Evolutionary conservation across 2,329 filamentous ascomycete genomes (phyloP).

Genomic region (Ascochyta pisi): DNA sequence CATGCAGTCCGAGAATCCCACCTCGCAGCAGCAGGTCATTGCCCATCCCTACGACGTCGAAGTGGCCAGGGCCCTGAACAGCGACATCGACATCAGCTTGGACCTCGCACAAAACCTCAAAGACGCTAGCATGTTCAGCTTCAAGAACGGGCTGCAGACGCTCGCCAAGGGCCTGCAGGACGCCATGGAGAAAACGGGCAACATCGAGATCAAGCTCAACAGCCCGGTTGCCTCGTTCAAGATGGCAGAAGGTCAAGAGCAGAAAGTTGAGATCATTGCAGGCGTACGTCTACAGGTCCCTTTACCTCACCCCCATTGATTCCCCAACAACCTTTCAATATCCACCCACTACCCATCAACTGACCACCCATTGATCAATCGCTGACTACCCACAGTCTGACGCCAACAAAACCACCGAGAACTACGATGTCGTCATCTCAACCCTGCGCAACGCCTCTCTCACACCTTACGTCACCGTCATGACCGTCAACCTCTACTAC

Average conservation of each 20-base stretch:
- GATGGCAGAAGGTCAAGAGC: conserved; percentile 15
- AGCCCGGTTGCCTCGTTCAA: conserved; percentile 35
- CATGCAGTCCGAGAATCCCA: conserved; percentile 24
- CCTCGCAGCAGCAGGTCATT: conserved; percentile 7
- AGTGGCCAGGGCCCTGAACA: conserved; percentile 37
- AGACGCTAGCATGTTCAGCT: conserved; percentile 51
- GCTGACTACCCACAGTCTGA: conserved; percentile 26
- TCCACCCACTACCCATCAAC: no score
- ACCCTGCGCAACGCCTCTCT: conserved; percentile 53
- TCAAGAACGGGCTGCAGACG: conserved; percentile 53
- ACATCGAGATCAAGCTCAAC: conserved; percentile 50
- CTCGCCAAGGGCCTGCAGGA: conserved; percentile 48
- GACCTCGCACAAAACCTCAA: conserved; percentile 42
- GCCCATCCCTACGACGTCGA: conserved; percentile 35
- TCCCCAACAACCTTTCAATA: neutral
- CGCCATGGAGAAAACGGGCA: conserved; percentile 46
- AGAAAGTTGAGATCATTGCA: conserved; percentile 33
- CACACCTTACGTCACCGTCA: conserved; percentile 77
- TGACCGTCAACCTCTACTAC: conserved; percentile 92
- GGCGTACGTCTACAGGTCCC: conserved; percentile 26
- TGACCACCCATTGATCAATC: no score
- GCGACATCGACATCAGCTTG: conserved; percentile 44
- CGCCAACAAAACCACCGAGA: conserved; percentile 21
- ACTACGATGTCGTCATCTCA: conserved; percentile 42
- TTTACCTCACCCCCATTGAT: conserved; percentile 14